A percentile compares a stretch with the other conserved stretches of the same genome.
Evolutionary conservation across 352 stramenopile genomes (phyloP).

Genomic region (Phytophthora meadii): DNA sequence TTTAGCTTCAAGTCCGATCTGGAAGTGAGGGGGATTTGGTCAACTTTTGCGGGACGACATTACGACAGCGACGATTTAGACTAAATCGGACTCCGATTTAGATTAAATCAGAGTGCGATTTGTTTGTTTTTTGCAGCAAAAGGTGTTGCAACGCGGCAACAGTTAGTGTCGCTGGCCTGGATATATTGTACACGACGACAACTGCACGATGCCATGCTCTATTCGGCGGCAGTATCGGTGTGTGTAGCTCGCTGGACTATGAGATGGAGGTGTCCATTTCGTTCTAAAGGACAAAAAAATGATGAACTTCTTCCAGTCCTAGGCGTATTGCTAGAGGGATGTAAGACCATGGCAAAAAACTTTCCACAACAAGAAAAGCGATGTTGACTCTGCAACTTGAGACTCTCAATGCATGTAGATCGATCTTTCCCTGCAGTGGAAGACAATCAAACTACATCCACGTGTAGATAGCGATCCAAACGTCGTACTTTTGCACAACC

Average conservation of each 20-base stretch:
- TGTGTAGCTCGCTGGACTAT: not conserved
- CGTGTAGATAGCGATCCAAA: conserved; percentile 2
- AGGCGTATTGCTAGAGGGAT: too few species aligned
- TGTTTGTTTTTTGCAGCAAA: too few species aligned
- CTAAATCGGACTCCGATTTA: too few species aligned
- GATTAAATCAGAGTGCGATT: too few species aligned
- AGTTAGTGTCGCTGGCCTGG: conserved; percentile 1
- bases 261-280: too few species aligned
- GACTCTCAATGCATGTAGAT: not conserved
- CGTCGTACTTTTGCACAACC: conserved; percentile 22
- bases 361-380: not conserved
- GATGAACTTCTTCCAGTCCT: too few species aligned
- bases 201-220: conserved; percentile 17
- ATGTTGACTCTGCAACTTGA: too few species aligned
- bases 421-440: not conserved
- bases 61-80: conserved; percentile 20
- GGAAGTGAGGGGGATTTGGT: conserved; percentile 27
- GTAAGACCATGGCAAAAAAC: not conserved
- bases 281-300: not conserved
- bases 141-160: conserved; percentile 26
- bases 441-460: conserved; percentile 25
- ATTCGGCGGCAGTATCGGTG: not conserved
- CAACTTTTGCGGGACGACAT: conserved; percentile 9
- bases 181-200: conserved; percentile 6
- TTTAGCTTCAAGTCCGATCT: conserved; percentile 35